Evolutionary conservation across 1,284 basidiomycete genomes (phyloP).

Genomic region (Cutaneotrichosporon cavernicola): DNA sequence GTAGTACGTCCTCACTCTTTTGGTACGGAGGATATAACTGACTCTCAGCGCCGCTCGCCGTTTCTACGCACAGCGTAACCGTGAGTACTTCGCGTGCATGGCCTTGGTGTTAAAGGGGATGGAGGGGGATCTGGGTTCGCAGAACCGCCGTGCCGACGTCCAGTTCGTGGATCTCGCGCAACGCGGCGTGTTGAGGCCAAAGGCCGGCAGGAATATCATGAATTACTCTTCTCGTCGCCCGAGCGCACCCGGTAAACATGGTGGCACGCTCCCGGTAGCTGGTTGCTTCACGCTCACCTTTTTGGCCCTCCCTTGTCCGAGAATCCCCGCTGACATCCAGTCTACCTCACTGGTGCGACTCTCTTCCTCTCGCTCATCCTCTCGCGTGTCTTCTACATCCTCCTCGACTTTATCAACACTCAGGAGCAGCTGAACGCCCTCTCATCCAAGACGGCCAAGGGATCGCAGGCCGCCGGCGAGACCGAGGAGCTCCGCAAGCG

Average conservation of each 20-base stretch:
- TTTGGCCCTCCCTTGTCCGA: background rate
- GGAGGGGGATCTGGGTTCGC: constrained; percentile 3
- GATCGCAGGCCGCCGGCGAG: constrained; percentile 48
- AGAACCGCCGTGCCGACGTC: background rate
- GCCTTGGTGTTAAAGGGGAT: no score
- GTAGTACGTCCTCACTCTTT: constrained; percentile 54
- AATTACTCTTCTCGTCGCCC: no score
- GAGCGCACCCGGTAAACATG: no score
- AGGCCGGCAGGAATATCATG: background rate
- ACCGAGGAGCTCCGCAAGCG: constrained; percentile 61
- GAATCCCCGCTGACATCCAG: constrained; percentile 48
- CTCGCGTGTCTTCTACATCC: constrained; percentile 86
- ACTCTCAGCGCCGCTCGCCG: constrained; percentile 66
- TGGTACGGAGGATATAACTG: background rate
- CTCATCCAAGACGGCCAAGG: constrained; percentile 63
- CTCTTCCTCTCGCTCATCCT: constrained; percentile 92
- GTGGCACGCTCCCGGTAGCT: background rate
- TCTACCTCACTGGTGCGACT: constrained; percentile 88
- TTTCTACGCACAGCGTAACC: constrained; percentile 76
- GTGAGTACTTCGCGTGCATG: constrained; percentile 24
- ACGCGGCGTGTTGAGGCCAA: background rate
- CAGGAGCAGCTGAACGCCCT: constrained; percentile 83
- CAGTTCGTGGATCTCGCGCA: background rate
- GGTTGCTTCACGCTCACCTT: background rate
- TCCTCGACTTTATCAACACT: constrained; percentile 82